A percentile compares a stretch with the other conserved stretches of the same genome.
Evolutionary conservation across 768 basidiomycete genomes (phyloP).

Genomic region (Chlorophyllum brunneum): DNA sequence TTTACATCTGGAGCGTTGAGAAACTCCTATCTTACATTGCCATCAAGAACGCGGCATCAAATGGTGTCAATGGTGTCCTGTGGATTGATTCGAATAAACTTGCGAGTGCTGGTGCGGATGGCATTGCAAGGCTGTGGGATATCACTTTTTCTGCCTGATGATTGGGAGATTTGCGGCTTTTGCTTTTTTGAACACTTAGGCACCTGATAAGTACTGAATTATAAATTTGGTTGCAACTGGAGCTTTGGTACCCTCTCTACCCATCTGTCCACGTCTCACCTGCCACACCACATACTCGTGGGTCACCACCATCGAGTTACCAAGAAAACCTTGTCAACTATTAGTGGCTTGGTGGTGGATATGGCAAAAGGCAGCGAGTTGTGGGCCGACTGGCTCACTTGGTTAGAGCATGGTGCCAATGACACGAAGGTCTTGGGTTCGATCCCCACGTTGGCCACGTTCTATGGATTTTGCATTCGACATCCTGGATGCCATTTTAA

Average conservation of each 20-base stretch:
- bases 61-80: conserved; percentile 76
- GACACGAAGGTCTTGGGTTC: conserved; percentile 62
- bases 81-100: conserved; percentile 68
- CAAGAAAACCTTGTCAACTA: too few species aligned
- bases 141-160: conserved; percentile 40
- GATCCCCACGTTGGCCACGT: conserved; percentile 18
- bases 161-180: neutral
- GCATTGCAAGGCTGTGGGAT: conserved; percentile 71
- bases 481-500: too few species aligned
- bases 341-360: too few species aligned
- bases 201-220: too few species aligned
- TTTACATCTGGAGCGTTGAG: conserved; percentile 81
- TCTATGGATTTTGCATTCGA: neutral
- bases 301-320: too few species aligned
- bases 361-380: too few species aligned
- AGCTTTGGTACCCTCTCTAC: too few species aligned
- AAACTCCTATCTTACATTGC: conserved; percentile 70
- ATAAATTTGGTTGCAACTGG: too few species aligned
- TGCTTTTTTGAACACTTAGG: too few species aligned
- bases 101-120: conserved; percentile 78
- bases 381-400: conserved; percentile 84
- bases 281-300: too few species aligned
- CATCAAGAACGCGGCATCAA: conserved; percentile 83
- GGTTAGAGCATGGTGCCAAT: conserved; percentile 86
- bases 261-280: too few species aligned